These are phyloP conservation scores for Ogataea naganishii DNA, from an alignment of 805 yeast species.

Conservation along the genomic window DNA sequence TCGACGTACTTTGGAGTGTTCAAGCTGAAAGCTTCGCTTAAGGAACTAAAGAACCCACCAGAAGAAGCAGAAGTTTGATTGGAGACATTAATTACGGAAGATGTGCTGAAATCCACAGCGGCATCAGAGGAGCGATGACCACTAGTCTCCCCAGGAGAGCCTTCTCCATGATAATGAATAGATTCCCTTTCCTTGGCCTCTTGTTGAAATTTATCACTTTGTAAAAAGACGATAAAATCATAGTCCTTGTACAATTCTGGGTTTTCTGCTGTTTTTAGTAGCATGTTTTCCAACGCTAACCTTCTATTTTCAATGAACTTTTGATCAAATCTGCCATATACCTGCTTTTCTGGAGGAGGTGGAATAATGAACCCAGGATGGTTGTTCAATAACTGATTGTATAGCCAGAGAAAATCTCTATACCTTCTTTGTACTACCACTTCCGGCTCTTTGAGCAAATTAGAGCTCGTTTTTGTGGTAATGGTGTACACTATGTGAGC, in stretches of 20 bases:
- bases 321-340: slow-evolving; percentile 84
- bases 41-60: slow-evolving; percentile 60
- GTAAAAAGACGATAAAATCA: slow-evolving; percentile 72
- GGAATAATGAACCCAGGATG: slow-evolving; percentile 91
- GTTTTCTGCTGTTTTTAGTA: slow-evolving; percentile 55
- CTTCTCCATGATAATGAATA: slow-evolving; percentile 20
- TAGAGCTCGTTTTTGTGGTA: slow-evolving; percentile 46
- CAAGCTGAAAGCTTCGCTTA: slow-evolving; percentile 58
- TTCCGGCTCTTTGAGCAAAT: slow-evolving; percentile 26
- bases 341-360: slow-evolving; percentile 93
- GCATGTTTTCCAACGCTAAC: slow-evolving; percentile 78
- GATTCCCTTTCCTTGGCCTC: slow-evolving; percentile 68
- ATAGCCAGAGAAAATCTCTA: slow-evolving; percentile 90
- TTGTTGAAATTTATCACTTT: slow-evolving; percentile 57
- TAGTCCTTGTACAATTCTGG: slow-evolving; percentile 54
- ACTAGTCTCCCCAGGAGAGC: slow-evolving; percentile 22
- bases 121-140: slow-evolving; percentile 11
- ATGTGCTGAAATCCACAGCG: slow-evolving; percentile 14
- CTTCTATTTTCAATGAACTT: slow-evolving; percentile 85
- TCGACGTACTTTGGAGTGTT: slow-evolving; percentile 59
- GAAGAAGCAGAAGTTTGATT: slow-evolving; percentile 17
- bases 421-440: slow-evolving; percentile 73
- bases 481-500: slow-evolving; percentile 87
- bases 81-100: slow-evolving; percentile 16
- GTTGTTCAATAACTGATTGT: slow-evolving; percentile 74